Base-by-base conservation (phyloP, 1,284 basidiomycete species). In the Ceratobasidium sp. region DNA sequence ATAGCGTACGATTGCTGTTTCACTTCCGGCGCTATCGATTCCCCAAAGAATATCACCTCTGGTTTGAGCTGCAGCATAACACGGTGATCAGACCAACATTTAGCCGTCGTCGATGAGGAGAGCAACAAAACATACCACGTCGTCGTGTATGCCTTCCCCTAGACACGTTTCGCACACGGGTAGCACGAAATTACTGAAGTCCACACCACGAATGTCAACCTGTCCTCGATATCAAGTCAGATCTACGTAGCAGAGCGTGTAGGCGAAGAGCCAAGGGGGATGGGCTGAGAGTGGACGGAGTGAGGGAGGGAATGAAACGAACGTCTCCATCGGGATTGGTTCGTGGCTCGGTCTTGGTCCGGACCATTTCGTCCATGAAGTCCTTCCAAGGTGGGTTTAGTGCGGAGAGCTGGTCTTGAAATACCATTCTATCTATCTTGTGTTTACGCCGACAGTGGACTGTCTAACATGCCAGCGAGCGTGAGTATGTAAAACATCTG, bases 291-390 rank as follows among this genome's bases (percentile, higher is more conserved):
- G 33, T 33, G 33, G 26, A 67, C 26, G 61, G 61, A 33, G 33
- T 44, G 61, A 33, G 13, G 50, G 10, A 15, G 4, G 23, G 46
- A n/a, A 38, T 20, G 50, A 74, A n/a, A 86, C 89, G 77, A 80
- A 94, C 95, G 86, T 97, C 96, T 82, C 96, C 96, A 82, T 97
- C 96, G 5, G 96, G 96, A 83, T 97, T 97, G 17, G 94, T 96
- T 77, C 94, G 88, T 0, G 90, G 92, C 78, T 90, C 88, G 26
- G 85, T 85, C 0, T 92, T 91, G 0, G 89, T 90, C 48, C 86
- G 84, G 82, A 93, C 92, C 54, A 94, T 85, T 78, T 93, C 90
- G 70, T 91, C 89, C 6, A 90, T 87, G 81, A 91, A 94, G 13
- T 87, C 87, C 74, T 90, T 90, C 96, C 96, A 97, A 59, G 87